Base-by-base conservation (phyloP, 2,329 filamentous ascomycete genomes). In the Davidsoniella australis region DNA sequence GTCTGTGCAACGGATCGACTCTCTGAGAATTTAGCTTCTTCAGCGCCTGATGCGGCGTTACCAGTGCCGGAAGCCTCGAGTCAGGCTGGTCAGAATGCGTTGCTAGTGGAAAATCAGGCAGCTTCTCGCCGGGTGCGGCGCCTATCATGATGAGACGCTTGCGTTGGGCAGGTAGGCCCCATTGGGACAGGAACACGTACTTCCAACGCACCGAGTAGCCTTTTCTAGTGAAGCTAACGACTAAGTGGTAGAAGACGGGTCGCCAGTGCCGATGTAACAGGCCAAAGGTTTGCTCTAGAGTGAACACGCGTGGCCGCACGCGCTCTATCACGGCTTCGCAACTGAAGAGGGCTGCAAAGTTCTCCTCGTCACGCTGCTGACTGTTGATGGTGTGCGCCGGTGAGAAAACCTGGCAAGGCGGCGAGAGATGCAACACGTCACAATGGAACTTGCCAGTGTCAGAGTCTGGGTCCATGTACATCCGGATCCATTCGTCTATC, bases 241-340 rank as follows among this genome's bases (percentile, higher is more conserved):
- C 64, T 0, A 88, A 61, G 0, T 68, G 63, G 38, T 71, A 66
- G 43, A 87, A 79, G 47, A 73, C 78, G 0, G 65, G 62, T 9
- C 64, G 60, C 49, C 80, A 76, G 0, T 67, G 62, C 0, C 71
- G 62, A 18, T 69, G 66, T 0, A 73, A 61, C 1, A 93, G 70
- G 0, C 84, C 85, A 47, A 76, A 78, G 0, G 85, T 88, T 58
- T 94, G 82, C 57, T 94, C 86, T 0, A 93, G 65, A 0, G 85
- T 93, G 1, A 85, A 72, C 0, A 91, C 58, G 0, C 85, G 70
- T 0, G 86, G 85, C 0, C 69, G 72, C 0, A 72, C 60, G 36
- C 71, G 71, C 4, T 70, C 62, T 0, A 89, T 63, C 0, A 87
- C 61, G 3, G 71, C 61, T 1, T 67, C 63, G 47, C 74, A 75